Conservation (phyloP, 2,329 filamentous ascomycete species). For the Neophaeococcomyces aloes region DNA sequence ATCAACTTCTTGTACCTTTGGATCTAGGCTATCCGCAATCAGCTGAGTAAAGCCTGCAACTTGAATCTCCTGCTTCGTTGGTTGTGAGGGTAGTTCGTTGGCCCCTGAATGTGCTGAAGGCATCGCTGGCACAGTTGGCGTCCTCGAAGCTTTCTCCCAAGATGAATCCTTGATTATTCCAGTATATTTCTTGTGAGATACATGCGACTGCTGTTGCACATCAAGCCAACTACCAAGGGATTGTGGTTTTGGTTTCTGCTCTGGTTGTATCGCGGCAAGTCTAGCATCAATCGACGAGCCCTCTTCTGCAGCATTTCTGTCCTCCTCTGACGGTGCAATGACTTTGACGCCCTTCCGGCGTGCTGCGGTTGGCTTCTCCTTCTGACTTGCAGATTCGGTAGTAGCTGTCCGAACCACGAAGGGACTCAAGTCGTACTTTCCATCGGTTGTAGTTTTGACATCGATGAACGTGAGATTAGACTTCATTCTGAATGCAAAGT, state of each 20-base stretch:
- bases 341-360: conserved; percentile 60
- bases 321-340: conserved; percentile 47
- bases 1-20: conserved; percentile 65
- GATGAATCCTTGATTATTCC: conserved; percentile 50
- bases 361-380: conserved; percentile 43
- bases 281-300: conserved; percentile 11
- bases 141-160: conserved; percentile 22
- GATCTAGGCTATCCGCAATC: conserved; percentile 74
- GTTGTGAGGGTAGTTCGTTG: conserved; percentile 55
- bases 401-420: conserved; percentile 63
- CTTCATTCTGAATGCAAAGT: conserved; percentile 88
- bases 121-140: conserved; percentile 18
- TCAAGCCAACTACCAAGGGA: conserved; percentile 23
- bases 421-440: conserved; percentile 73
- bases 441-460: conserved; percentile 58
- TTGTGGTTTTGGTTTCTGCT: conserved; percentile 23
- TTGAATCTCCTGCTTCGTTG: conserved; percentile 75
- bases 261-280: conserved; percentile 25
- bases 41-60: conserved; percentile 57
- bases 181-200: conserved; percentile 23
- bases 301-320: conserved; percentile 30
- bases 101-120: conserved; percentile 19
- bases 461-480: conserved; percentile 76
- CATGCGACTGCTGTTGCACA: conserved; percentile 25
- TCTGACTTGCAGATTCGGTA: conserved; percentile 46